Evolutionary conservation across 2,329 filamentous ascomycete genomes (phyloP).

Genomic region (Aschersonia sp.): DNA sequence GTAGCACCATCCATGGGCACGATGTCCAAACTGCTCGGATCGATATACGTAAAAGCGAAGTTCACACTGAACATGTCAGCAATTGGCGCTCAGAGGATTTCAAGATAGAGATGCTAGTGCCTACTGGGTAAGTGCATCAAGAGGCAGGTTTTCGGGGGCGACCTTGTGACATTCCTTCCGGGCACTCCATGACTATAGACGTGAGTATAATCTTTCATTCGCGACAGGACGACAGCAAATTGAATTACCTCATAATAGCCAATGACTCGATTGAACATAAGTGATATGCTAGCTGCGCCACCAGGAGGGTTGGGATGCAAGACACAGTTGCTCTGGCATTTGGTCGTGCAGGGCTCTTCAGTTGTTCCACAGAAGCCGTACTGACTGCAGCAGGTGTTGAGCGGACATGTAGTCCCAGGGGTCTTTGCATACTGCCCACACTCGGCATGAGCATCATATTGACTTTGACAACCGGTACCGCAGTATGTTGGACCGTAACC

Average conservation of each 20-base stretch:
- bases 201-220: not conserved
- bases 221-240: not conserved
- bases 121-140: not conserved
- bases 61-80: constrained; percentile 6
- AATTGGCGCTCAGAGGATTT: not conserved
- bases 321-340: constrained; percentile 9
- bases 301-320: not conserved
- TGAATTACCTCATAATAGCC: constrained; percentile 8
- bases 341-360: constrained; percentile 10
- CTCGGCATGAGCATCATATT: constrained; percentile 12
- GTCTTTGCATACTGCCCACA: constrained; percentile 14
- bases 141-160: not conserved
- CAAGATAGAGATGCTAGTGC: not conserved
- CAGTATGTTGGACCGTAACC: constrained; percentile 1
- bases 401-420: constrained; percentile 13
- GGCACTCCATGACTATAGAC: constrained; percentile 3
- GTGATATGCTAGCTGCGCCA: not conserved
- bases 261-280: constrained; percentile 2
- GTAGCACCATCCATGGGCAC: constrained; percentile 9
- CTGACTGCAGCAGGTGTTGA: constrained; percentile 18
- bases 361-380: constrained; percentile 6
- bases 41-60: constrained; percentile 11
- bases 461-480: constrained; percentile 1
- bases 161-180: not conserved
- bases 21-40: constrained; percentile 10